phyloP scores from a whole-genome alignment of 169 alveolate genomes.

The Babesia divergens region DNA sequence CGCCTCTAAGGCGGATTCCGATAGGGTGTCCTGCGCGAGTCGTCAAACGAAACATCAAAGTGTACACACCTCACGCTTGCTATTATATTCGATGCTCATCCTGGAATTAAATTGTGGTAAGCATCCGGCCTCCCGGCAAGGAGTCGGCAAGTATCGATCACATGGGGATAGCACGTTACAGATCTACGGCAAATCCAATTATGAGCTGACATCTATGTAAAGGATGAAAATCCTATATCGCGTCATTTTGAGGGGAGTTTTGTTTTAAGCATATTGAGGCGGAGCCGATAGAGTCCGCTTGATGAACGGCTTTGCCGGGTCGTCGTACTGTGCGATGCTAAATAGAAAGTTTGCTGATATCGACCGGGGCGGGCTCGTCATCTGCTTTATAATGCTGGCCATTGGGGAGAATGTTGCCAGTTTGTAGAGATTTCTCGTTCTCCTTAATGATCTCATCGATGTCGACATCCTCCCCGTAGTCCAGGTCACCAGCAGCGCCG shows the following conservation, averaged over 20 bases:
- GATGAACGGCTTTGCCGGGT: too few species aligned
- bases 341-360: constrained; percentile 22
- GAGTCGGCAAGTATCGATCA: too few species aligned
- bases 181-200: too few species aligned
- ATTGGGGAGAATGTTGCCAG: constrained; percentile 54
- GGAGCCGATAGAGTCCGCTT: too few species aligned
- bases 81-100: neutral
- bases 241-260: too few species aligned
- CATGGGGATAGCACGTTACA: too few species aligned
- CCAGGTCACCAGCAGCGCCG: constrained; percentile 64
- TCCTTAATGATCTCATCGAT: constrained; percentile 52
- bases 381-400: constrained; percentile 21
- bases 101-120: too few species aligned
- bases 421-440: constrained; percentile 35
- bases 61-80: constrained; percentile 5
- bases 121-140: too few species aligned
- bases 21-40: constrained; percentile 8
- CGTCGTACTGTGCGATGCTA: constrained; percentile 1
- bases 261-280: too few species aligned
- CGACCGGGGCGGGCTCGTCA: constrained; percentile 22
- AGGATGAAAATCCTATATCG: too few species aligned
- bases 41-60: too few species aligned
- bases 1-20: neutral
- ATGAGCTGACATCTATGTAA: too few species aligned
- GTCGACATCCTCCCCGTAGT: constrained; percentile 62